Percentiles rank a stretch among this genome's conserved stretches.
Evolutionary conservation across 139 green algal genomes (phyloP).

Genomic region (Tetraselmis striata): DNA sequence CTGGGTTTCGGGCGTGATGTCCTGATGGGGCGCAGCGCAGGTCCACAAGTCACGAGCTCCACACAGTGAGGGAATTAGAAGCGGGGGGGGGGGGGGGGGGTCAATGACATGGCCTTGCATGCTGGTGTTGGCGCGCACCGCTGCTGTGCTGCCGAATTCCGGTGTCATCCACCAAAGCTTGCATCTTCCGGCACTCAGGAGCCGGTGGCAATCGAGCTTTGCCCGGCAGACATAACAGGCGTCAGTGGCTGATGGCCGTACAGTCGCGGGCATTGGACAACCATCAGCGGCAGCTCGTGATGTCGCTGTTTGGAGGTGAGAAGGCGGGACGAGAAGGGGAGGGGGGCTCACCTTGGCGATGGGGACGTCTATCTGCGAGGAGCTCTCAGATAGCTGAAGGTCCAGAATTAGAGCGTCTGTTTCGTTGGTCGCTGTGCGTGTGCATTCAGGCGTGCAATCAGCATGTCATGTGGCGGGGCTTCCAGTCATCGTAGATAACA

Average conservation of each 20-base stretch:
- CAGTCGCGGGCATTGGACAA: neutral
- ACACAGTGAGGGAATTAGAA: no score
- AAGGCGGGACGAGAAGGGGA: neutral
- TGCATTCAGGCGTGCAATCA: neutral
- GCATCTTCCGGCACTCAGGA: constrained; percentile 29
- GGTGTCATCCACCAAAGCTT: constrained; percentile 91
- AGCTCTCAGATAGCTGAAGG: neutral
- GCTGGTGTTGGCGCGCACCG: neutral
- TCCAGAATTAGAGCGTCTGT: neutral
- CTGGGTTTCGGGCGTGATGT: constrained; percentile 84
- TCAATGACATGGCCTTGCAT: no score
- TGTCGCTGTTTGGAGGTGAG: neutral
- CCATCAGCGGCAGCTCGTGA: neutral
- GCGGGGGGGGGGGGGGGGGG: no score
- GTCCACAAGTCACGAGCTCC: no score
- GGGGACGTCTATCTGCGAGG: neutral
- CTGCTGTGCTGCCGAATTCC: constrained; percentile 65
- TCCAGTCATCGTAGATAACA: neutral
- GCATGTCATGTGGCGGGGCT: neutral
- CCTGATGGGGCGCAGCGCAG: no score
- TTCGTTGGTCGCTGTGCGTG: neutral
- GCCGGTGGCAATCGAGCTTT: constrained; percentile 9
- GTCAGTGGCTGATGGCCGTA: no score
- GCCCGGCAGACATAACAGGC: neutral
- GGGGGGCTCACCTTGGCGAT: neutral